Conservation (phyloP, 371 early-diverging fungal genomes). For the Homolaphlyctis polyrhiza region DNA sequence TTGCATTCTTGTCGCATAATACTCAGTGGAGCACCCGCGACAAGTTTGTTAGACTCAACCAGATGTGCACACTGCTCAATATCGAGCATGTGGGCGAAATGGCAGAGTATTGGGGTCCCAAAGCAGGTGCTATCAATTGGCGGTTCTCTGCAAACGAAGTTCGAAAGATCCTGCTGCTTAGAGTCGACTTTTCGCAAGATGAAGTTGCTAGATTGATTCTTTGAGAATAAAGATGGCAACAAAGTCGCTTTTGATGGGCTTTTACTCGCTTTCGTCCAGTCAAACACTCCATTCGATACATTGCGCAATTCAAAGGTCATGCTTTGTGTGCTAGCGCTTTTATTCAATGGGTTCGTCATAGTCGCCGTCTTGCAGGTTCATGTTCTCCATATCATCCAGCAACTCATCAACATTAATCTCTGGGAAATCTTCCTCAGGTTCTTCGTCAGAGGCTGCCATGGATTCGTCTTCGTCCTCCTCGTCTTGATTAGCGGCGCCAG, state of each 20-base stretch:
- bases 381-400: conserved; percentile 68
- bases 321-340: not conserved
- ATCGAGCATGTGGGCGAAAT: conserved; percentile 71
- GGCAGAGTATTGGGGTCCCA: conserved; percentile 66
- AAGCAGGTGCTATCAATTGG: conserved; percentile 59
- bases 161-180: conserved; percentile 13
- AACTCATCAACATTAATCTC: conserved; percentile 87
- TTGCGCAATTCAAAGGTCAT: no score
- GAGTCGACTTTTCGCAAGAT: not conserved
- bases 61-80: conserved; percentile 74
- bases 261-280: not conserved
- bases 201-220: not conserved
- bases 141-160: conserved; percentile 58
- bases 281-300: no score
- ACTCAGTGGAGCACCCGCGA: conserved; percentile 58
- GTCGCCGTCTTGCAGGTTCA: conserved; percentile 28
- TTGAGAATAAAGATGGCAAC: not conserved
- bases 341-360: not conserved
- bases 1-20: conserved; percentile 56
- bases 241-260: not conserved
- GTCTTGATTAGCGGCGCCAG: conserved; percentile 15
- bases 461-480: conserved; percentile 44
- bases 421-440: conserved; percentile 82
- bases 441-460: conserved; percentile 50
- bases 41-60: conserved; percentile 70